These are phyloP conservation scores for Colletotrichum graminicola DNA, from an alignment of 2,329 filamentous ascomycete species.

Conservation along the genomic window DNA sequence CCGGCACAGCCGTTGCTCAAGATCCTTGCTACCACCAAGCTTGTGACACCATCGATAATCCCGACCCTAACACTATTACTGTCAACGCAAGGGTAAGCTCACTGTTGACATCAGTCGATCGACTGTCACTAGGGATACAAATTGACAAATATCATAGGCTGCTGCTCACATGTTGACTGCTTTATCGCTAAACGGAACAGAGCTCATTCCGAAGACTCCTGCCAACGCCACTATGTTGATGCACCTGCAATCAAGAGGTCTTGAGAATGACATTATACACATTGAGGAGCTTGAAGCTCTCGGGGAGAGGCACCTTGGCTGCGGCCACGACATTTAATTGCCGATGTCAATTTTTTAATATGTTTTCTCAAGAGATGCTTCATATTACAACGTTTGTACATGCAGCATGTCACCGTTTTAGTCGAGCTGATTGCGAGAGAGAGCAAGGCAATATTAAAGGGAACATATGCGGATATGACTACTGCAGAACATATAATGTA, in stretches of 20 bases:
- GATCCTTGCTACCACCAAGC: conserved; percentile 52
- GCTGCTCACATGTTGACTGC: conserved; percentile 51
- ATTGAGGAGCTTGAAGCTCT: conserved; percentile 52
- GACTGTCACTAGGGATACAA: rapidly evolving
- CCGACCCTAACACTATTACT: conserved; percentile 53
- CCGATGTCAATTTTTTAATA: background rate
- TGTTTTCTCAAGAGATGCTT: background rate
- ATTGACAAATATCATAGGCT: conserved; percentile 40
- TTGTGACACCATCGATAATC: conserved; percentile 56
- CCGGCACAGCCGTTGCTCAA: conserved; percentile 67
- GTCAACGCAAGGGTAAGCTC: conserved; percentile 48
- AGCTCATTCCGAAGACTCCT: conserved; percentile 49
- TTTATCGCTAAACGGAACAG: conserved; percentile 48
- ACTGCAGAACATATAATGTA: background rate
- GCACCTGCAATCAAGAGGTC: conserved; percentile 40
- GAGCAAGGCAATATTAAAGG: no score
- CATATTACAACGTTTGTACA: rapidly evolving
- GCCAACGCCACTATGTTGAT: conserved; percentile 46
- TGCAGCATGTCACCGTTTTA: background rate
- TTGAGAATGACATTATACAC: conserved; percentile 42
- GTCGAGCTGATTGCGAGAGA: background rate
- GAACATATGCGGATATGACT: background rate
- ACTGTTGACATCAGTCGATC: rapidly evolving
- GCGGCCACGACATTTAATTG: conserved; percentile 49
- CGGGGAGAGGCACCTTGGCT: conserved; percentile 52